These are phyloP conservation scores for Lithospermum erythrorhizon DNA, from an alignment of 257 asterid genomes.

Conservation along the genomic window DNA sequence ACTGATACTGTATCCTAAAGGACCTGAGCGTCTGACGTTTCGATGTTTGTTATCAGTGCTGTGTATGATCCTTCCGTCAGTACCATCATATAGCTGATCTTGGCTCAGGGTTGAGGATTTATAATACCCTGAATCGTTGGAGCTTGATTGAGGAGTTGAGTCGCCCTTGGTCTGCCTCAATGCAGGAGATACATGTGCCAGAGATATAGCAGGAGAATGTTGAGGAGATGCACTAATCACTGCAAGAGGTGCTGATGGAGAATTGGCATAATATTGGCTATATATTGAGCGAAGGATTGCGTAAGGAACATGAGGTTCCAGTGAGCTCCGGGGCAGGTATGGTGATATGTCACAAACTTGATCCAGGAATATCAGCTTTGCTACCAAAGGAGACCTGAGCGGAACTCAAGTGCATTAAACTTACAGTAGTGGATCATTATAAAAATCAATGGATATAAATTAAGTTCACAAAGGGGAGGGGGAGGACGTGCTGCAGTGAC, in stretches of 20 bases:
- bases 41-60: constrained; percentile 41
- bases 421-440: neutral
- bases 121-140: constrained; percentile 47
- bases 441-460: neutral
- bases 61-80: constrained; percentile 31
- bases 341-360: constrained; percentile 84
- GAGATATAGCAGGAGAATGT: constrained; percentile 65
- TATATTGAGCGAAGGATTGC: constrained; percentile 78
- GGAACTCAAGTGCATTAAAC: constrained; percentile 10
- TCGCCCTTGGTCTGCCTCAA: constrained; percentile 50
- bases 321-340: constrained; percentile 65
- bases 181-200: constrained; percentile 69
- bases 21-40: constrained; percentile 76
- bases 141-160: constrained; percentile 39
- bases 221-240: constrained; percentile 49
- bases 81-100: constrained; percentile 39
- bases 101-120: constrained; percentile 53
- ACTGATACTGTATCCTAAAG: constrained; percentile 67
- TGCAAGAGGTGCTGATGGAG: constrained; percentile 47
- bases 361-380: constrained; percentile 87
- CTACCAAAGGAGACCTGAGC: constrained; percentile 59
- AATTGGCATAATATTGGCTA: constrained; percentile 69
- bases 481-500: too few species aligned
- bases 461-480: too few species aligned
- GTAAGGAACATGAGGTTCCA: constrained; percentile 76